Evolutionary conservation across 192 early-diverging fungal species (phyloP).

Genomic region (Gorgonomyces haynaldii): DNA sequence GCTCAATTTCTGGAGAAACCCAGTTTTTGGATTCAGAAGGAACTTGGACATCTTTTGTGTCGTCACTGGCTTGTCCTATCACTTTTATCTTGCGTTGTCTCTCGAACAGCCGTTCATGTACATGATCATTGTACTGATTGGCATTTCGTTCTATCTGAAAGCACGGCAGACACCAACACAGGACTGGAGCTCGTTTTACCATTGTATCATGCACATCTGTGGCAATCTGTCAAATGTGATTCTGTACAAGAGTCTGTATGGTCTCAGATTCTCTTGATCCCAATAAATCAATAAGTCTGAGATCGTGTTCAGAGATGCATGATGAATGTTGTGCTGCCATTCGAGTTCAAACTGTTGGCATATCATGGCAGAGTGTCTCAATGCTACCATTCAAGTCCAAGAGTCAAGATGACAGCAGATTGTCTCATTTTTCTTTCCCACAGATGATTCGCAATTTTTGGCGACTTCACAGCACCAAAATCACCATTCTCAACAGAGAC

Average conservation of each 20-base stretch:
- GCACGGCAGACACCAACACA: neutral
- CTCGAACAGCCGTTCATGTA: neutral
- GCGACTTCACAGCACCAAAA: no score
- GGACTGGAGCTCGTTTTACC: neutral
- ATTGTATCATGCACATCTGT: neutral
- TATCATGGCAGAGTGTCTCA: no score
- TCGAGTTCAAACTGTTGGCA: no score
- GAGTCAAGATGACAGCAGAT: no score
- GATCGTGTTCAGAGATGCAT: no score
- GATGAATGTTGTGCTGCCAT: no score
- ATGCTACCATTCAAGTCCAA: no score
- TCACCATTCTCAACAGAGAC: no score
- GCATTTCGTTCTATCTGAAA: neutral
- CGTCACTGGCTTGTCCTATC: neutral
- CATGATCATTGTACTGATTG: neutral
- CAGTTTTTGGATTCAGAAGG: neutral
- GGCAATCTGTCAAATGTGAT: conserved; percentile 3
- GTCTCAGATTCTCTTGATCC: no score
- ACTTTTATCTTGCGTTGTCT: neutral
- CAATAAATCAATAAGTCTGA: no score
- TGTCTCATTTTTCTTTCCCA: no score
- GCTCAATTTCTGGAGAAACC: conserved; percentile 2
- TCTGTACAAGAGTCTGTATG: neutral
- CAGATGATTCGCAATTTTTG: no score
- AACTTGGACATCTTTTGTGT: neutral